These are phyloP conservation scores for Debaryomyces singareniensis DNA, from an alignment of 1,139 yeast genomes.

Conservation along the genomic window DNA sequence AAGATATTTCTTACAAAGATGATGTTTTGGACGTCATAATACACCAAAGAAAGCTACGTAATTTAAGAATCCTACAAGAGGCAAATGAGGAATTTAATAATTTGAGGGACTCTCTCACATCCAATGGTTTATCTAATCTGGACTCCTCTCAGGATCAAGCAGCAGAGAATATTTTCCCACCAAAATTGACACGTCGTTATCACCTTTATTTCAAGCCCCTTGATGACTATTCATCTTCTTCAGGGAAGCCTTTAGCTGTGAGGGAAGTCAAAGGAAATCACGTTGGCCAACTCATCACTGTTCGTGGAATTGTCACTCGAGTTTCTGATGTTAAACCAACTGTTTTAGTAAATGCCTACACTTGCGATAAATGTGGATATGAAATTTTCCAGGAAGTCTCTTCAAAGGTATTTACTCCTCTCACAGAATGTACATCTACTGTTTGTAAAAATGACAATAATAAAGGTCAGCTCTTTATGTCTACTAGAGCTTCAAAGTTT, in stretches of 20 bases:
- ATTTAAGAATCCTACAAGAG: constrained; percentile 66
- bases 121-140: constrained; percentile 8
- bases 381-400: constrained; percentile 95
- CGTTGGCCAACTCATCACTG: constrained; percentile 82
- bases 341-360: constrained; percentile 85
- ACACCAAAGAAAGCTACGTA: constrained; percentile 82
- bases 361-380: constrained; percentile 96
- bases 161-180: constrained; percentile 60
- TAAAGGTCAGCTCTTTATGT: constrained; percentile 85
- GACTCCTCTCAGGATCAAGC: constrained; percentile 13
- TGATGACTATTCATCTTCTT: constrained; percentile 32
- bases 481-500: constrained; percentile 94
- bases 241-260: constrained; percentile 67
- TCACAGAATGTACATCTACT: constrained; percentile 76
- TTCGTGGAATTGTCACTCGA: constrained; percentile 90
- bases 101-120: constrained; percentile 30
- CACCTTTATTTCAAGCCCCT: constrained; percentile 81
- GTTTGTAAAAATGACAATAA: constrained; percentile 74
- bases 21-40: constrained; percentile 91
- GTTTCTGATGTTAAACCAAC: constrained; percentile 96
- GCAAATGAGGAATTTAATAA: constrained; percentile 45
- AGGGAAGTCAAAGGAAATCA: constrained; percentile 81
- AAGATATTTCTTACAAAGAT: constrained; percentile 71
- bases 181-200: constrained; percentile 82
- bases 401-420: constrained; percentile 77